Evolutionary conservation across 2,329 filamentous ascomycete genomes (phyloP).

Genomic region (Diaporthe sp.): DNA sequence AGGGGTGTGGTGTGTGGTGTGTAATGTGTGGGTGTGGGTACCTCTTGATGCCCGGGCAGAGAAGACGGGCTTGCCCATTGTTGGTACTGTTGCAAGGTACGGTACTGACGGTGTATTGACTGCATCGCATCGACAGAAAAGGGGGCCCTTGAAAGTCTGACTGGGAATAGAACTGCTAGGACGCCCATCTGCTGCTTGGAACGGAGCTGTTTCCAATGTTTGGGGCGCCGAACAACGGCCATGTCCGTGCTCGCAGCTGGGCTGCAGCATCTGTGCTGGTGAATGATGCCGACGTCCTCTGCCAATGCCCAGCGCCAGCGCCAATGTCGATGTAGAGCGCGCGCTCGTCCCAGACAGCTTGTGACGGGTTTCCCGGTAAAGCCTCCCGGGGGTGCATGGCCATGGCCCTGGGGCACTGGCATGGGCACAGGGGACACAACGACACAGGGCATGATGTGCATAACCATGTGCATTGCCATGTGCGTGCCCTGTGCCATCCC

Average conservation of each 20-base stretch:
- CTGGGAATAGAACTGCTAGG: conserved; percentile 9
- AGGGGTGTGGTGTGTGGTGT: not conserved
- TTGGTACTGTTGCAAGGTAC: conserved; percentile 12
- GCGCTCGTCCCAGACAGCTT: conserved; percentile 27
- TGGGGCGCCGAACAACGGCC: conserved; percentile 26
- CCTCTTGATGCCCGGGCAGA: conserved; percentile 28
- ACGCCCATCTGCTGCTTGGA: conserved; percentile 5
- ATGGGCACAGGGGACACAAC: conserved; percentile 18
- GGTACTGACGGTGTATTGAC: conserved; percentile 2
- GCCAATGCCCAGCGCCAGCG: conserved; percentile 4
- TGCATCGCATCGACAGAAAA: conserved; percentile 18
- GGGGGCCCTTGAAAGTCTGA: conserved; percentile 7
- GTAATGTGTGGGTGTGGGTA: conserved; percentile 16
- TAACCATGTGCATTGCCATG: conserved; percentile 28
- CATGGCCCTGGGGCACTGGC: conserved; percentile 6
- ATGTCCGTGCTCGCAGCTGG: conserved; percentile 27
- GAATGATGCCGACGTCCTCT: conserved; percentile 18
- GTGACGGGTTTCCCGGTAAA: conserved; percentile 20
- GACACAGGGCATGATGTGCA: conserved; percentile 28
- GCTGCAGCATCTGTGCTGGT: conserved; percentile 29
- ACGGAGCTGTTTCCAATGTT: conserved; percentile 25
- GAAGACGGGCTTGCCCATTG: conserved; percentile 13
- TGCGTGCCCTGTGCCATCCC: conserved; percentile 24
- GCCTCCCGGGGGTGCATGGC: conserved; percentile 20
- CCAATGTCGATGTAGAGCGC: conserved; percentile 22